Evolutionary conservation across 805 yeast species (phyloP).

Genomic region (Ogataea ganodermae): DNA sequence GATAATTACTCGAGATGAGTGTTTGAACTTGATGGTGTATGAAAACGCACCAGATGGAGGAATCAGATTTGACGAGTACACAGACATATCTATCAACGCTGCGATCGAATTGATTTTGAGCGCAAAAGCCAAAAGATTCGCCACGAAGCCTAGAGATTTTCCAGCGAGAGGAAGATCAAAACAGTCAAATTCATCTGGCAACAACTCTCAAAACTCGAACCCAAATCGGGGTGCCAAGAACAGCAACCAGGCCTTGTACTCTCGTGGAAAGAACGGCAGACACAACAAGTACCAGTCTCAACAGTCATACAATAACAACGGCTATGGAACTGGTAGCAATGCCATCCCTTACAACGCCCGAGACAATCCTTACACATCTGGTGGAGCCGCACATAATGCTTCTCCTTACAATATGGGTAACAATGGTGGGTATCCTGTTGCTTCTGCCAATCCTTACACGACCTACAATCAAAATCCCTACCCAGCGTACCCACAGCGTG

Average conservation of each 20-base stretch:
- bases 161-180: constrained; percentile 20
- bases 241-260: constrained; percentile 22
- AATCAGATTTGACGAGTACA: constrained; percentile 80
- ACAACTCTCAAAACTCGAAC: constrained; percentile 8
- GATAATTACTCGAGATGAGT: constrained; percentile 55
- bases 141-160: constrained; percentile 18
- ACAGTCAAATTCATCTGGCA: background rate
- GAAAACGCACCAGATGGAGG: constrained; percentile 70
- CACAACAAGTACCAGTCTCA: constrained; percentile 5
- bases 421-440: constrained; percentile 14
- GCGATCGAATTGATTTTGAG: constrained; percentile 57
- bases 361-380: constrained; percentile 10
- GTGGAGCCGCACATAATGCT: constrained; percentile 4
- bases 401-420: constrained; percentile 18
- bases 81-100: constrained; percentile 62
- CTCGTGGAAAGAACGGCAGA: constrained; percentile 11
- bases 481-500: constrained; percentile 8
- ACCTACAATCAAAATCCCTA: constrained; percentile 16
- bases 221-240: constrained; percentile 12
- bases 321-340: constrained; percentile 23
- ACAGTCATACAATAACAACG: constrained; percentile 17
- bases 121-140: constrained; percentile 41
- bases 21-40: constrained; percentile 72
- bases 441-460: constrained; percentile 10
- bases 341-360: constrained; percentile 19